A percentile compares a stretch with the other conserved stretches of the same genome.
Evolutionary conservation across 306 rosid genomes (phyloP).

Genomic region (Citrullus colocynthis): DNA sequence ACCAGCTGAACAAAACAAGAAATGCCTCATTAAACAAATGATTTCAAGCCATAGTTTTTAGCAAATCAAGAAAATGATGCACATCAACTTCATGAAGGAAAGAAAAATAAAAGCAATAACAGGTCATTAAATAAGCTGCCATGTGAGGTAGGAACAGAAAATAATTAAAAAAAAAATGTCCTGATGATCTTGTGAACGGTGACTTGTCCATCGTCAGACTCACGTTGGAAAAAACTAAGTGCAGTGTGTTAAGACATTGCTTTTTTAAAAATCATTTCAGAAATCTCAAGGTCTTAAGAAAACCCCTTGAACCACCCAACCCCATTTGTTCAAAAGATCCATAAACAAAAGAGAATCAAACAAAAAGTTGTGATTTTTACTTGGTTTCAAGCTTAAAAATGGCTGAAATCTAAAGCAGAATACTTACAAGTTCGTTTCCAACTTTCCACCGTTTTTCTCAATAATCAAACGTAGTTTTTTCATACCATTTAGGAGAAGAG

Average conservation of each 20-base stretch:
- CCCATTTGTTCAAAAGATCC: neutral
- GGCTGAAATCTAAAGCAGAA: neutral
- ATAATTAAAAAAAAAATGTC: slow-evolving; percentile 38
- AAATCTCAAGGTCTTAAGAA: neutral
- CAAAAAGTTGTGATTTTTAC: neutral
- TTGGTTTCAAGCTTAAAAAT: neutral
- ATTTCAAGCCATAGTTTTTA: slow-evolving; percentile 20
- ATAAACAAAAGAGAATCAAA: neutral
- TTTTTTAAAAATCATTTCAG: neutral
- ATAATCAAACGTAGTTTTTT: neutral
- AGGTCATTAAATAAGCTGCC: slow-evolving; percentile 11
- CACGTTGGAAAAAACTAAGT: slow-evolving; percentile 20
- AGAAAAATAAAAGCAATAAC: slow-evolving; percentile 1
- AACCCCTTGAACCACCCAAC: neutral
- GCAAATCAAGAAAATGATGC: slow-evolving; percentile 22
- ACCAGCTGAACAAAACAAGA: slow-evolving; percentile 49
- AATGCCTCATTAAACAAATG: slow-evolving; percentile 20
- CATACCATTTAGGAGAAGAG: slow-evolving; percentile 5
- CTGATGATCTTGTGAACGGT: slow-evolving; percentile 9
- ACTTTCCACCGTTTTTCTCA: neutral
- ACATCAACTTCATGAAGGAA: slow-evolving; percentile 13
- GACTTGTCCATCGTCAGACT: slow-evolving; percentile 20
- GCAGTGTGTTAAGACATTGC: neutral
- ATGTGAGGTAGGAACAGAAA: slow-evolving; percentile 42
- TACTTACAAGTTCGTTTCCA: neutral